Base-by-base conservation (phyloP, 1,139 yeast species). In the Debaryomycetaceae sp. region DNA sequence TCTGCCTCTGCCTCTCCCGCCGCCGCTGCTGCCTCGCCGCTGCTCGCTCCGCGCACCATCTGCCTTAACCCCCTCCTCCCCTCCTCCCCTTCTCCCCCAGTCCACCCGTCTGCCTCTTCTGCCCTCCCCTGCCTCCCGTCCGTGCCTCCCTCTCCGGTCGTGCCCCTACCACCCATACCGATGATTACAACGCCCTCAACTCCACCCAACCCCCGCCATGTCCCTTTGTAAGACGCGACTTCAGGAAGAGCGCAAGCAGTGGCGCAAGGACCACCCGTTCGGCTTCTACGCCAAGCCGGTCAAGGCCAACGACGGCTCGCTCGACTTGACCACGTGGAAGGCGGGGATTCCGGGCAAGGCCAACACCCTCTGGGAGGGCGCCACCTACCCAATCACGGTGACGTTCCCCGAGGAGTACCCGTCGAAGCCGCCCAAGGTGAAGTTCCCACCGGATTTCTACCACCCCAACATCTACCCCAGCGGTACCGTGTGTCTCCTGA, bases 251-350 rank as follows among this genome's bases (percentile, higher is more conserved):
- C 68, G 97, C 54, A 91, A 89, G 59, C 89, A 83, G 55, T 91
- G 99, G 99, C 78, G 99, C 46, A 91, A 88, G 56, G 96, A 89
- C 53, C 99, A 93, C 55, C 99, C 99, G 0, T 91, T 88, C 58
- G 98, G 98, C 3, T 91, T 91, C 58, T 88, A 64, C 46, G 98
- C 98, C 23, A 86, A 84, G 50, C 99, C 99, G 4, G 56, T 65
- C 25, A 89, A 84, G 53, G 65, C 70, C 11, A 51, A 65, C 3
- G 95, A 88, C 49, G 98, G 98, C 2, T 67, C 88, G 1, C 66
- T 91, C 44, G 89, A 91, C 54, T 66, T 91, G 40, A 84, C 83
- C 49, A 72, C 60, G 48, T 91, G 99, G 99, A 78, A 75, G 16
- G 95, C 96, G 7, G 97, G 97, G 15, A 83, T 91, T 33, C 98